phyloP scores from a whole-genome alignment of 306 rosid species.

The Gleditsia sinensis region DNA sequence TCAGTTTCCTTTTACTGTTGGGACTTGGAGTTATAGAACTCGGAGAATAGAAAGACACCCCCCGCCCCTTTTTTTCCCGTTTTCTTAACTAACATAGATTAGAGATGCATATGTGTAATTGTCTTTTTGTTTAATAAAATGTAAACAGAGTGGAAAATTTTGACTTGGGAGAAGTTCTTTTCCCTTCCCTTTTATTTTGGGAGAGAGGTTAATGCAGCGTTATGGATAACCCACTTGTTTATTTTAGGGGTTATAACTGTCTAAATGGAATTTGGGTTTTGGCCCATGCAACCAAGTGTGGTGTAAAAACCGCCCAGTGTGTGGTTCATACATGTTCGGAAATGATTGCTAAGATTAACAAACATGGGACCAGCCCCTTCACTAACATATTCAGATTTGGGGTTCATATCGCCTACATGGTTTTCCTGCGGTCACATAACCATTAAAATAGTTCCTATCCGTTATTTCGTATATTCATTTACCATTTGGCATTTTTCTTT shows the following conservation, averaged over 20 bases:
- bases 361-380: background rate
- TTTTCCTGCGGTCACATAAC: background rate
- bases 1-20: conserved; percentile 27
- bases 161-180: background rate
- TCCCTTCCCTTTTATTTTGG: no score
- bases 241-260: background rate
- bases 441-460: background rate
- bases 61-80: background rate
- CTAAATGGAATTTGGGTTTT: conserved; percentile 1
- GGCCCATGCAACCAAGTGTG: conserved; percentile 26
- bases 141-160: conserved; percentile 35
- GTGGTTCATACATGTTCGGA: background rate
- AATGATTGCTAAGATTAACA: background rate
- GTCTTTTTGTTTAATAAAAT: conserved; percentile 15
- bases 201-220: no score
- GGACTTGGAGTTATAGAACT: conserved; percentile 34
- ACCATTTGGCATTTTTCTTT: no score
- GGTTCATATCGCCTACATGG: background rate
- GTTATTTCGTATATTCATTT: background rate
- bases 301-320: background rate
- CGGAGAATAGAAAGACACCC: conserved; percentile 29
- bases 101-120: conserved; percentile 31
- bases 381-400: background rate
- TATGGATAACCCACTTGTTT: background rate
- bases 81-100: conserved; percentile 34